A percentile compares a stretch with the other conserved stretches of the same genome.
These are phyloP conservation scores for Cylindrodendrum hubeiense DNA, from an alignment of 2,329 filamentous ascomycete species.

Conservation along the genomic window DNA sequence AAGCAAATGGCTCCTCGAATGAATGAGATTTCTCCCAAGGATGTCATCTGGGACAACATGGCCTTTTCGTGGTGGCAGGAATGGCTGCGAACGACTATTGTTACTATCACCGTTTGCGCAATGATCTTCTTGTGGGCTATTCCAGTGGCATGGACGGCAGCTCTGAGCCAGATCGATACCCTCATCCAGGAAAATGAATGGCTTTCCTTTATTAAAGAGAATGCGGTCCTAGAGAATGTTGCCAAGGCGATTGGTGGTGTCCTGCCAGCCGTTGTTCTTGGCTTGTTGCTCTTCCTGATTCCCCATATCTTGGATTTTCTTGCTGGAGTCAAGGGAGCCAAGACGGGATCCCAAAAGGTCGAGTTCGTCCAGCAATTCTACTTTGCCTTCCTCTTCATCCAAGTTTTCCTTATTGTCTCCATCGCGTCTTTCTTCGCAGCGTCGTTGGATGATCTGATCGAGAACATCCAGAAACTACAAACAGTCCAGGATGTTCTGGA, in stretches of 20 bases:
- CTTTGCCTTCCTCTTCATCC: slow-evolving; percentile 93
- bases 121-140: slow-evolving; percentile 93
- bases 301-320: slow-evolving; percentile 83
- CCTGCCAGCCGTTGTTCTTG: slow-evolving; percentile 81
- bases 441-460: slow-evolving; percentile 72
- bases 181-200: slow-evolving; percentile 76
- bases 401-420: slow-evolving; percentile 93
- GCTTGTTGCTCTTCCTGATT: slow-evolving; percentile 82
- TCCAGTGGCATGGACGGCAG: slow-evolving; percentile 88
- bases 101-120: slow-evolving; percentile 73
- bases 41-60: slow-evolving; percentile 98
- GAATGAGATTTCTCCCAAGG: slow-evolving; percentile 93
- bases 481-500: slow-evolving; percentile 77
- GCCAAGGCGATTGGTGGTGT: slow-evolving; percentile 82
- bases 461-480: slow-evolving; percentile 56
- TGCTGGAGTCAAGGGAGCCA: slow-evolving; percentile 80
- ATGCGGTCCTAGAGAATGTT: slow-evolving; percentile 71
- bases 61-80: slow-evolving; percentile 94
- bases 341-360: slow-evolving; percentile 83
- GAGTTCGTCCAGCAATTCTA: slow-evolving; percentile 93
- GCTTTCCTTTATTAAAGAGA: slow-evolving; percentile 76
- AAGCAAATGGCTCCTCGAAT: slow-evolving; percentile 92
- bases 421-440: slow-evolving; percentile 80
- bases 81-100: slow-evolving; percentile 78
- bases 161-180: slow-evolving; percentile 80